These are phyloP conservation scores for Entomortierella lignicola DNA, from an alignment of 192 early-diverging fungal genomes.

Conservation along the genomic window DNA sequence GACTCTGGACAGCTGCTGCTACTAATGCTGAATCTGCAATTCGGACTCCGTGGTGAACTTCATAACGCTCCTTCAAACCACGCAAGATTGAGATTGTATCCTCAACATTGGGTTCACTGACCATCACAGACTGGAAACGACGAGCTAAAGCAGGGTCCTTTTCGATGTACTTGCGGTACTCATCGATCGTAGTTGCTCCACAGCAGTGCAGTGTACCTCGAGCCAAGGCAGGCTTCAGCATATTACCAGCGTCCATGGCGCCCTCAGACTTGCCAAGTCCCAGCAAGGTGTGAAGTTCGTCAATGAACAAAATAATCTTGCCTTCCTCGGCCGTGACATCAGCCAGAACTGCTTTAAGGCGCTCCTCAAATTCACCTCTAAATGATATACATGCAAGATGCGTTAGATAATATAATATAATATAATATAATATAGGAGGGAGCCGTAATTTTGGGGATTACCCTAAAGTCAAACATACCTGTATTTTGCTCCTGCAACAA, in stretches of 20 bases:
- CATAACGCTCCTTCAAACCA: constrained; percentile 82
- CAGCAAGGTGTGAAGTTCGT: constrained; percentile 82
- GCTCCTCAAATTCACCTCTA: constrained; percentile 87
- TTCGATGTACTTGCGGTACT: constrained; percentile 80
- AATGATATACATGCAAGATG: background rate
- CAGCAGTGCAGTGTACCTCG: constrained; percentile 78
- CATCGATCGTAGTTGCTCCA: constrained; percentile 85
- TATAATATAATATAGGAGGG: too few relatives aligned
- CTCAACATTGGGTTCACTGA: constrained; percentile 74
- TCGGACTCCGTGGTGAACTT: constrained; percentile 82
- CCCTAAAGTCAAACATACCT: constrained; percentile 52
- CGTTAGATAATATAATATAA: background rate
- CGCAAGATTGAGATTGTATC: constrained; percentile 84
- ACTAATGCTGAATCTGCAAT: constrained; percentile 80
- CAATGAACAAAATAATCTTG: constrained; percentile 84
- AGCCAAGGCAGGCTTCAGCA: constrained; percentile 85
- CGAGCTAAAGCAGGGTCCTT: constrained; percentile 84
- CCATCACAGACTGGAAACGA: constrained; percentile 81
- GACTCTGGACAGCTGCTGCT: constrained; percentile 75
- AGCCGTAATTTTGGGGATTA: too few relatives aligned
- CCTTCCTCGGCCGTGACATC: constrained; percentile 77
- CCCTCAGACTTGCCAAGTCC: constrained; percentile 83
- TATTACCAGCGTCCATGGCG: constrained; percentile 81
- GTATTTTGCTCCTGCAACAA: constrained; percentile 80
- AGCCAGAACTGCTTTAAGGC: constrained; percentile 78